These are phyloP conservation scores for Backusella mclennaniae DNA, from an alignment of 192 early-diverging fungal species.

Conservation along the genomic window DNA sequence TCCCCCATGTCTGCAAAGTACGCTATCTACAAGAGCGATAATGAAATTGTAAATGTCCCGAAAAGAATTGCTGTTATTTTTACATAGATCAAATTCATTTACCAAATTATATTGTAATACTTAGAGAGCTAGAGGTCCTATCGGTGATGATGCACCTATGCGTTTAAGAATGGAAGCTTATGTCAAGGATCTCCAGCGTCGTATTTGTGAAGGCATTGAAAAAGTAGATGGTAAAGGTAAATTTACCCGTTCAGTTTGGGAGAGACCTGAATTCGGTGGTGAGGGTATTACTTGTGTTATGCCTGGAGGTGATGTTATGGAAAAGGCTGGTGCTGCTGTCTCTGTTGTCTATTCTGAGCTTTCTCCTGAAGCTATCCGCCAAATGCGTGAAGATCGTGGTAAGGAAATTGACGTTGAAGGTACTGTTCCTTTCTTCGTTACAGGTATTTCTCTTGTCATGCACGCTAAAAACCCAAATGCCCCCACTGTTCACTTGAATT, in stretches of 20 bases:
- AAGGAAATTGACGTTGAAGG: slow-evolving; percentile 57
- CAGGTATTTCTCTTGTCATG: slow-evolving; percentile 89
- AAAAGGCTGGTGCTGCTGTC: slow-evolving; percentile 95
- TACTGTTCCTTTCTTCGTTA: slow-evolving; percentile 77
- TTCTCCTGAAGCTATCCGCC: slow-evolving; percentile 61
- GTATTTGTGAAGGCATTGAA: slow-evolving; percentile 70
- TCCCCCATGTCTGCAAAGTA: slow-evolving; percentile 8
- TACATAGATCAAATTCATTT: neutral
- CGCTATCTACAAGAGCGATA: slow-evolving; percentile 9
- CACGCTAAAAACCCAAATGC: slow-evolving; percentile 93
- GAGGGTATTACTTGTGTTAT: slow-evolving; percentile 89
- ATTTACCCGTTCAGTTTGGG: slow-evolving; percentile 82
- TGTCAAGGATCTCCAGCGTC: slow-evolving; percentile 72
- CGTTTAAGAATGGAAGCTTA: slow-evolving; percentile 77
- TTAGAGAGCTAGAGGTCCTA: slow-evolving; percentile 32
- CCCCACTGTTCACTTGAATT: slow-evolving; percentile 96
- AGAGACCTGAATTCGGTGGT: slow-evolving; percentile 81
- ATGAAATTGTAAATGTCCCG: neutral
- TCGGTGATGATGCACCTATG: slow-evolving; percentile 55
- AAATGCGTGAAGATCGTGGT: slow-evolving; percentile 83
- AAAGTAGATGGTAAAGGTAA: slow-evolving; percentile 51
- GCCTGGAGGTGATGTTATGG: slow-evolving; percentile 87
- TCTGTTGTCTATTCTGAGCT: slow-evolving; percentile 85
- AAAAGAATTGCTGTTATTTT: neutral
- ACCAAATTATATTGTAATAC: neutral